Conservation (phyloP, 83 land plant genomes). For the Picea mariana region DNA sequence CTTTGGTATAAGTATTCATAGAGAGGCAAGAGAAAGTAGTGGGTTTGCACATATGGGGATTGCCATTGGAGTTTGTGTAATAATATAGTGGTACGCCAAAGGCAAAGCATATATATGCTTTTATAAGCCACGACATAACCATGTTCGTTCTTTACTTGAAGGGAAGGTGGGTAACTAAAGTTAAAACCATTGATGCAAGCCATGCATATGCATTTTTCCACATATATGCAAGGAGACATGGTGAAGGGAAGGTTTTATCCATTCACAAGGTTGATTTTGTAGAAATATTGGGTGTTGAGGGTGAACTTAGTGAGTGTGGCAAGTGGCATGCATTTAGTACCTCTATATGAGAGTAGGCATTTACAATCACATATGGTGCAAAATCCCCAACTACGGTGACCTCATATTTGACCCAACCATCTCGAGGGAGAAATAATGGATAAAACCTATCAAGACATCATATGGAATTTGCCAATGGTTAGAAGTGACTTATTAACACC, state of each 20-base stretch:
- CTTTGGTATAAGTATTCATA: slow-evolving; percentile 70
- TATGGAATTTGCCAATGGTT: slow-evolving; percentile 53
- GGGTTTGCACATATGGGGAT: slow-evolving; percentile 63
- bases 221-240: slow-evolving; percentile 29
- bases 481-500: slow-evolving; percentile 48
- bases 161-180: slow-evolving; percentile 16
- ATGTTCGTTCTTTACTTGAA: not conserved
- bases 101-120: slow-evolving; percentile 46
- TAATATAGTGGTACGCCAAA: slow-evolving; percentile 65
- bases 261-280: slow-evolving; percentile 52
- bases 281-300: slow-evolving; percentile 33
- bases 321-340: slow-evolving; percentile 58
- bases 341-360: slow-evolving; percentile 48
- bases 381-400: slow-evolving; percentile 46
- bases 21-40: slow-evolving; percentile 18
- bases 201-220: slow-evolving; percentile 4
- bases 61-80: slow-evolving; percentile 71
- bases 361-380: slow-evolving; percentile 80
- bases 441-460: slow-evolving; percentile 43
- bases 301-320: slow-evolving; percentile 50
- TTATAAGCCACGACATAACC: slow-evolving; percentile 51
- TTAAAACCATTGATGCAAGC: slow-evolving; percentile 35
- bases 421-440: slow-evolving; percentile 43
- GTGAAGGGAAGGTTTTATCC: slow-evolving; percentile 40
- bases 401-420: slow-evolving; percentile 89